Base-by-base conservation (phyloP, 345 rosid species). In the Corymbia maculata region DNA sequence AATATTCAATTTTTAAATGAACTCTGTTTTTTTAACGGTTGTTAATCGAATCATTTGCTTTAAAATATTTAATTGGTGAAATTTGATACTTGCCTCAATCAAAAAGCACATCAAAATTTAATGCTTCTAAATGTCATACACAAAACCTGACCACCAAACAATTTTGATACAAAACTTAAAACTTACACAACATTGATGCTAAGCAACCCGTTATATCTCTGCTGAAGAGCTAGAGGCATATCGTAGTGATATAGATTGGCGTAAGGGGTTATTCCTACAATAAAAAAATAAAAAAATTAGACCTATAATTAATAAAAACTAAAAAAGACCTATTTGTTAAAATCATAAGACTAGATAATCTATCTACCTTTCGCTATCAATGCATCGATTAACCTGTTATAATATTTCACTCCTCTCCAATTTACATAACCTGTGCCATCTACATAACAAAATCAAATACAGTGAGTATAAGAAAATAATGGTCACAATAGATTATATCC, bases 391-490 rank as follows among this genome's bases (percentile, higher is more conserved):
- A 94, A 87, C 49, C 93, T 87, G 53, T 94, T 92, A 89, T 95
- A 95, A 87, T 94, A 95, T 49, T 89, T 92, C 85, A 95, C 96
- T 86, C 97, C 97, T 42, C 91, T 80, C 95, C 93, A 91, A 70
- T 95, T 95, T 22, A 94, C 91, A 80, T 85, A 85, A 51, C 97
- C 96, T 9, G 92, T 87, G 87, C 97, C 97, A 86, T 92, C 97
- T 95, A 42, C 90, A 88, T 57, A 47, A 53, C 49, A 19, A 75
- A 75, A 36, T 75, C 82, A 36, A 75, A 17, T 75, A 44, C 21
- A 10, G 30, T 16, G 53, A 61, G 50, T 1, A 19, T 51, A 45
- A 13, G 44, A 61, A 1, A 49, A 61, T 49, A 70, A 11, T 10
- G 4, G 22, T 51, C 59, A 6, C 57, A 22, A 36, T 53, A n/a